A percentile compares a stretch with the other conserved stretches of the same genome.
Evolutionary conservation across 371 early-diverging fungal species (phyloP).

Genomic region (Parasitella parasitica): DNA sequence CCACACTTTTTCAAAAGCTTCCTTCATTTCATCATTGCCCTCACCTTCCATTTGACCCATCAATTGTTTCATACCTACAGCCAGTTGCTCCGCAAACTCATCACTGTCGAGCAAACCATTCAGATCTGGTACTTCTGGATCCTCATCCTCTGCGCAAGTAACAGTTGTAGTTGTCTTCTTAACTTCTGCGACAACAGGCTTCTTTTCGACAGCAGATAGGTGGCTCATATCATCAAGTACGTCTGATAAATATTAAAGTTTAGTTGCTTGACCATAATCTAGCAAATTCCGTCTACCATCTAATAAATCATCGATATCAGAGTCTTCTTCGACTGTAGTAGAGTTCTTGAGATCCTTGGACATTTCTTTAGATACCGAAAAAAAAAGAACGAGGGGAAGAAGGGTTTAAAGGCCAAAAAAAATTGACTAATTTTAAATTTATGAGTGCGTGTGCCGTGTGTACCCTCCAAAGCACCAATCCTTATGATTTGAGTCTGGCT

Average conservation of each 20-base stretch:
- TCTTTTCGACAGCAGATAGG: constrained; percentile 6
- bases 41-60: constrained; percentile 55
- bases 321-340: constrained; percentile 41
- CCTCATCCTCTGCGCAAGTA: constrained; percentile 23
- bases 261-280: no score
- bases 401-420: not conserved
- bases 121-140: constrained; percentile 14
- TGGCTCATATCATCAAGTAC: constrained; percentile 49
- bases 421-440: not conserved
- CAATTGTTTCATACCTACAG: constrained; percentile 75
- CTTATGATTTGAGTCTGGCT: not conserved
- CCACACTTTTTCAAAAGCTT: constrained; percentile 67
- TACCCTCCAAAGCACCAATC: not conserved
- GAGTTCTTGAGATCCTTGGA: constrained; percentile 18
- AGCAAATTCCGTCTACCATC: constrained; percentile 53
- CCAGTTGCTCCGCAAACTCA: constrained; percentile 78
- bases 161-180: constrained; percentile 10
- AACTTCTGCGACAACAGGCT: not conserved
- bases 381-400: not conserved
- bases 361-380: not conserved
- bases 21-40: constrained; percentile 52
- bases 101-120: constrained; percentile 58
- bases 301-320: constrained; percentile 66
- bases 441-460: not conserved
- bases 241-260: constrained; percentile 26